phyloP scores from a whole-genome alignment of 2,329 filamentous ascomycete species.

The Aspergillus fumigatiaffinis region DNA sequence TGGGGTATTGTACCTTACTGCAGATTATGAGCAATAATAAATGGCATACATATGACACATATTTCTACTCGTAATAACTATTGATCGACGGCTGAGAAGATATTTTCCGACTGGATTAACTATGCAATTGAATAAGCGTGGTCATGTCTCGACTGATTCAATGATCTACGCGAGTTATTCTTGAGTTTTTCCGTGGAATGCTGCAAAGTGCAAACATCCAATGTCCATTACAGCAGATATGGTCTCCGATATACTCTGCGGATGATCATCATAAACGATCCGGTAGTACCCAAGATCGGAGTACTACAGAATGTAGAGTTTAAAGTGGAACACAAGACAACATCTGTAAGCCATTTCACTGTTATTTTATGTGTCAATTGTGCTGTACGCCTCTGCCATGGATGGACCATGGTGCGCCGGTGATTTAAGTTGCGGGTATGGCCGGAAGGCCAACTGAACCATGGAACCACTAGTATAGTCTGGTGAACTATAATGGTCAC shows the following conservation, averaged over 20 bases:
- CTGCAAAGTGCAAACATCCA: no score
- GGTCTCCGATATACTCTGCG: background rate
- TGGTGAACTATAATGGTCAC: slow-evolving; percentile 1
- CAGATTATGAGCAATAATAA: background rate
- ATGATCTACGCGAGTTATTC: background rate
- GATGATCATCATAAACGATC: background rate
- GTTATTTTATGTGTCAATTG: background rate
- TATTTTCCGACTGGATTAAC: slow-evolving; percentile 6
- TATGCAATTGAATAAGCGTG: background rate
- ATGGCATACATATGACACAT: slow-evolving; percentile 1
- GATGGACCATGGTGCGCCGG: slow-evolving; percentile 2
- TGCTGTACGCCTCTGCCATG: background rate
- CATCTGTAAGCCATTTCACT: background rate
- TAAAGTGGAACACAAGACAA: background rate
- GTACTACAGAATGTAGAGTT: no score
- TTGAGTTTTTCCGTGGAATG: background rate
- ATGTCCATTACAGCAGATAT: background rate
- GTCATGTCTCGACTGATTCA: background rate
- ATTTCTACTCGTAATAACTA: slow-evolving; percentile 2
- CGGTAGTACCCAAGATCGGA: no score
- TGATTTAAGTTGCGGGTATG: slow-evolving; percentile 12
- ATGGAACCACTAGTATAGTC: slow-evolving; percentile 12
- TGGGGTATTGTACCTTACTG: no score
- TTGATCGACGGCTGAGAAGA: slow-evolving; percentile 5
- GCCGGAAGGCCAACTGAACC: slow-evolving; percentile 10